Conservation (phyloP, 129 eudicot genomes). For the Lactuca sativa region DNA sequence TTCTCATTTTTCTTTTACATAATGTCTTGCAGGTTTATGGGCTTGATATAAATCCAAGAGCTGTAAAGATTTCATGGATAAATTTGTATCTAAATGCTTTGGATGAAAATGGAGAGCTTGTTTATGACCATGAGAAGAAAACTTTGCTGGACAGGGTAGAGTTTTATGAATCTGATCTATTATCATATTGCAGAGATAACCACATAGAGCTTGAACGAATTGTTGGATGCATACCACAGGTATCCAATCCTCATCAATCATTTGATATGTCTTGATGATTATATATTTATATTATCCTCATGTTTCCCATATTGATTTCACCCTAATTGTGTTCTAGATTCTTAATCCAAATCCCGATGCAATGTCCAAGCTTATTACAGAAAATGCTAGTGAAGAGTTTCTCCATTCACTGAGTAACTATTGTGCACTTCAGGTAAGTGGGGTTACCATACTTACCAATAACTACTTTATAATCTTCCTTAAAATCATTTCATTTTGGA, state of each 20-base stretch:
- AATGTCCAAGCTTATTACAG: constrained; percentile 93
- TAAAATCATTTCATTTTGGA: neutral
- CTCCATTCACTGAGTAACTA: constrained; percentile 85
- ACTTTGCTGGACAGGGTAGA: constrained; percentile 93
- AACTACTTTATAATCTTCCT: neutral
- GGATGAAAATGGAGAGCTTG: constrained; percentile 81
- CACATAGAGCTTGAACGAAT: constrained; percentile 92
- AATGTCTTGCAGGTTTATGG: constrained; percentile 75
- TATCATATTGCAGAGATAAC: constrained; percentile 85
- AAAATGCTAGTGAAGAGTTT: constrained; percentile 97
- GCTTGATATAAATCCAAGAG: constrained; percentile 97
- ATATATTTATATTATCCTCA: neutral
- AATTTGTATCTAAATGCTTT: constrained; percentile 88
- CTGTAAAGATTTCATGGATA: constrained; percentile 93
- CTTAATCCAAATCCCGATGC: constrained; percentile 99
- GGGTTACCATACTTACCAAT: neutral
- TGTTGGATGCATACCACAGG: constrained; percentile 99
- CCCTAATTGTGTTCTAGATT: constrained; percentile 48
- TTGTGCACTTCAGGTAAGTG: constrained; percentile 94
- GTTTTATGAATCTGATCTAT: constrained; percentile 91
- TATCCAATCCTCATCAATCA: constrained; percentile 17
- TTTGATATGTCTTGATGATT: neutral
- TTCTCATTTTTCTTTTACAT: constrained; percentile 5
- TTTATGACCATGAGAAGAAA: constrained; percentile 81
- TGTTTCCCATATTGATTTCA: constrained; percentile 1